A percentile compares a stretch with the other conserved stretches of the same genome.
These are phyloP conservation scores for Obelidium mucronatum DNA, from an alignment of 192 early-diverging fungal genomes.

Conservation along the genomic window DNA sequence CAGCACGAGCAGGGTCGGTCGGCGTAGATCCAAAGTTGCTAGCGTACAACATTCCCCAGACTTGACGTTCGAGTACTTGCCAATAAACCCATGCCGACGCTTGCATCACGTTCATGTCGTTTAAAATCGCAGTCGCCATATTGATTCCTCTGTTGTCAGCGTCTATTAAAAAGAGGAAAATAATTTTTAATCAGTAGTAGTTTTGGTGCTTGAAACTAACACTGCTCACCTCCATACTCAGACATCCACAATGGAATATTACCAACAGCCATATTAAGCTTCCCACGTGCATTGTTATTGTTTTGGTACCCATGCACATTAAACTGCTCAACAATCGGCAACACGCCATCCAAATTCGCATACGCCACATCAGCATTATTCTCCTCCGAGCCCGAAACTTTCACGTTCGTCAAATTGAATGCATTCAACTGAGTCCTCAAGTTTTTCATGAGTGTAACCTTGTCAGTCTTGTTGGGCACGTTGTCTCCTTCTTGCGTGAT, in stretches of 20 bases:
- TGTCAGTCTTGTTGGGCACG: slow-evolving; percentile 1
- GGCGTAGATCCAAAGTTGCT: background rate
- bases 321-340: slow-evolving; percentile 9
- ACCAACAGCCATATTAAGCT: background rate
- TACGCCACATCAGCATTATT: background rate
- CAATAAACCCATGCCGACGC: slow-evolving; percentile 38
- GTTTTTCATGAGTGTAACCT: slow-evolving; percentile 5
- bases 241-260: slow-evolving; percentile 30
- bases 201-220: too few relatives aligned
- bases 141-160: slow-evolving; percentile 23
- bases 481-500: slow-evolving; percentile 35
- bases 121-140: slow-evolving; percentile 28
- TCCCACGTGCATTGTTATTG: slow-evolving; percentile 1
- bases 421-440: slow-evolving; percentile 13
- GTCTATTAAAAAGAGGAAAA: background rate
- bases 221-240: slow-evolving; percentile 41
- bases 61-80: slow-evolving; percentile 23
- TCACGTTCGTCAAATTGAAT: background rate
- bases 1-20: background rate
- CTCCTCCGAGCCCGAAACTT: slow-evolving; percentile 32
- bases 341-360: background rate
- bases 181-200: background rate
- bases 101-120: slow-evolving; percentile 25
- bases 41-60: slow-evolving; percentile 37
- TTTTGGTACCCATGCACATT: slow-evolving; percentile 37